Percentiles rank a stretch among this genome's conserved stretches.
phyloP scores from a whole-genome alignment of 495 filamentous ascomycete species.

The Podospora pseudopauciseta region DNA sequence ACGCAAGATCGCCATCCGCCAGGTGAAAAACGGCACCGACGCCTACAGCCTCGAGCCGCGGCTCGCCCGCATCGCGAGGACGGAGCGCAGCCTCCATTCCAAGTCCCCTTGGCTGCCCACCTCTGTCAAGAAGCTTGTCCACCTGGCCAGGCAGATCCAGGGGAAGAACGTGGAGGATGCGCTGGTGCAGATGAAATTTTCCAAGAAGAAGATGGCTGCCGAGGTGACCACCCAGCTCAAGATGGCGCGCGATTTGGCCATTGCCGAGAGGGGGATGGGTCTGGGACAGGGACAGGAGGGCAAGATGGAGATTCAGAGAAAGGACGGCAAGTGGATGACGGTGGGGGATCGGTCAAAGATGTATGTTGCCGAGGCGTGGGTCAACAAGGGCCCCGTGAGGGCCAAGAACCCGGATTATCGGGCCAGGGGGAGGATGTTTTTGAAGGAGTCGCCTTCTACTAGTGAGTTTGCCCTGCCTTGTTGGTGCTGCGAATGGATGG shows the following conservation, averaged over 20 bases:
- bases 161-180: conserved; percentile 92
- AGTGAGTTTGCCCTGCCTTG: conserved; percentile 48
- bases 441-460: conserved; percentile 63
- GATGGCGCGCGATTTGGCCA: conserved; percentile 69
- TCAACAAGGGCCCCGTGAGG: conserved; percentile 64
- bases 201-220: conserved; percentile 84
- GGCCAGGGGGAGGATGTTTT: conserved; percentile 62
- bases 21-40: conserved; percentile 46
- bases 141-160: conserved; percentile 77
- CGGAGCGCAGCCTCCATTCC: conserved; percentile 65
- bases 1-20: conserved; percentile 73
- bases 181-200: conserved; percentile 91
- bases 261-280: conserved; percentile 80
- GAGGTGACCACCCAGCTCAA: conserved; percentile 75
- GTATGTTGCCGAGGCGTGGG: conserved; percentile 90
- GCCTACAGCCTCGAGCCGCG: conserved; percentile 63
- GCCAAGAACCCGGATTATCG: conserved; percentile 55
- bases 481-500: no score
- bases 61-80: conserved; percentile 59
- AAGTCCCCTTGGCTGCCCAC: conserved; percentile 71
- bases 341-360: conserved; percentile 68
- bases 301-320: conserved; percentile 44
- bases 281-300: conserved; percentile 46
- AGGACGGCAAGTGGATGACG: conserved; percentile 57
- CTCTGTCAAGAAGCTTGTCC: conserved; percentile 80